Evolutionary conservation across 2,329 filamentous ascomycete species (phyloP), one percentile per base, ranked within the genome.

Genomic region (Nannizziopsis barbatae): DNA sequence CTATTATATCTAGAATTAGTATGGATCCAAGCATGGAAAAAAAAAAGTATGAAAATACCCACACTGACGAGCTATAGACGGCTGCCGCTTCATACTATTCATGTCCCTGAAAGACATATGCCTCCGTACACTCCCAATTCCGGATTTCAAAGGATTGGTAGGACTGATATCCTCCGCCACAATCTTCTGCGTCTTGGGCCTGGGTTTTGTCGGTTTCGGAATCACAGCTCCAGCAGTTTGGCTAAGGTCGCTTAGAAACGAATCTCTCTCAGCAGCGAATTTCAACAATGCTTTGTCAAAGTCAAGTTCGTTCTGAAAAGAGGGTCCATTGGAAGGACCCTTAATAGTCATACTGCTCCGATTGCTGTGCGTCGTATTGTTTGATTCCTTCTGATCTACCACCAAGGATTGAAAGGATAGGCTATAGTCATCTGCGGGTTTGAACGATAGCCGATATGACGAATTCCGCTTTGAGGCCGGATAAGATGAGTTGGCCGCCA

Each of bases 21-120:
- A 39, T 42, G 17, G 20, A 42, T 10, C 50, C 46, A 18, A 7
- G 12, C 43, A 22, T 43, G 14, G 14, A 18, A n/a, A 48, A 44
- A 42, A 52, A 40, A 12, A 46, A 33, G 44, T 50, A 39, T 18
- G 22, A 40, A 38, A 15, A 10, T n/a, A 50, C 82, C 73, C 74
- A 86, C 84, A 76, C 70, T 84, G 77, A 67, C 86, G 83, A 55
- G 81, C 79, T 55, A 83, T 73, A 20, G 81, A 84, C 45, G 88
- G 83, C 60, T 92, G 86, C 65, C 88, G 82, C 71, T 90, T 90
- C 72, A 86, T 77, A 69, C 89, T 96, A 68, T 84, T 95, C 85
- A 96, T 93, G 60, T 95, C 92, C 58, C 83, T 79, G 65, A 90
- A 87, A 58, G 90, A 95, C 67, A 98, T 84, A 60, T 92, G 86